phyloP scores from a whole-genome alignment of 192 early-diverging fungal species.

The Funneliformis geosporum region DNA sequence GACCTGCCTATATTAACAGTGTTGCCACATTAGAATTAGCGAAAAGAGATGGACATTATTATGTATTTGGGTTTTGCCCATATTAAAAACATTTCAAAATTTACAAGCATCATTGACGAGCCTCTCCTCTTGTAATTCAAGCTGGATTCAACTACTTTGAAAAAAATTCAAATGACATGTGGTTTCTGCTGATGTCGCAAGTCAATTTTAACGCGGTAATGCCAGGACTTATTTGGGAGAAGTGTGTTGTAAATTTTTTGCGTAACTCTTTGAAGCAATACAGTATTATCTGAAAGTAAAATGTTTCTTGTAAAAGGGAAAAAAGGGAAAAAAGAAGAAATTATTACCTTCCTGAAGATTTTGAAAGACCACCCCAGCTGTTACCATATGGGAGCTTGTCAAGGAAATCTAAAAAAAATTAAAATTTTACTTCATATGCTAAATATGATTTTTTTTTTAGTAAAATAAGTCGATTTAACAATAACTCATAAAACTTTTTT shows the following conservation, averaged over 20 bases:
- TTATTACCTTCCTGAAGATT: neutral
- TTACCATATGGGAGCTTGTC: too few relatives aligned
- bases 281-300: neutral
- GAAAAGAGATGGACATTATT: neutral
- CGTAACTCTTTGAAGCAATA: too few relatives aligned
- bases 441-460: too few relatives aligned
- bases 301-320: neutral
- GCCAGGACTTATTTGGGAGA: constrained; percentile 11
- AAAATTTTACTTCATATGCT: too few relatives aligned
- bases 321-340: neutral
- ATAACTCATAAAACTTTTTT: too few relatives aligned
- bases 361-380: too few relatives aligned
- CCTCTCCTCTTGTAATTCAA: neutral
- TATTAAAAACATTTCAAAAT: neutral
- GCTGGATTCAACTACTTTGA: too few relatives aligned
- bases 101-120: neutral
- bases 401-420: too few relatives aligned
- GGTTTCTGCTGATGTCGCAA: neutral
- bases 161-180: neutral
- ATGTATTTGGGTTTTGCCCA: neutral
- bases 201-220: neutral
- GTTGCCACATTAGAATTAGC: neutral
- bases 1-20: too few relatives aligned
- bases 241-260: neutral
- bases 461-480: too few relatives aligned